phyloP scores from a whole-genome alignment of 2,329 filamentous ascomycete genomes.

The Westerdykella aurantiaca region DNA sequence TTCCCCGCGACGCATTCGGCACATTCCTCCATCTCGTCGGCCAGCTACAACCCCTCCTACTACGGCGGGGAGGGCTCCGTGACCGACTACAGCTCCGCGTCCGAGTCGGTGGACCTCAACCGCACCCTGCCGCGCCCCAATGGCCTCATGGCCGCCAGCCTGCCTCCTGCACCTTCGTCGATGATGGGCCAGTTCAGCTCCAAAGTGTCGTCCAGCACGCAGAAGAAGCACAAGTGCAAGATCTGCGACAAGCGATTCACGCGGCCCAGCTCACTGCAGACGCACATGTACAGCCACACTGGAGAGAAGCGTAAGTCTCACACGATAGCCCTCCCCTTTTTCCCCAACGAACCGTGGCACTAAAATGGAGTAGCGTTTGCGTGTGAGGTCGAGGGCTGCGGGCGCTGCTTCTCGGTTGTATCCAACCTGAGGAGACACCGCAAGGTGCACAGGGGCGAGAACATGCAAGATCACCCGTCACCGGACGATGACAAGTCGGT shows the following conservation, averaged over 20 bases:
- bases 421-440: slow-evolving; percentile 91
- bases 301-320: slow-evolving; percentile 86
- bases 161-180: slow-evolving; percentile 80
- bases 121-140: slow-evolving; percentile 78
- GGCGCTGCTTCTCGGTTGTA: slow-evolving; percentile 93
- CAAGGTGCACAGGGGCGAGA: slow-evolving; percentile 86
- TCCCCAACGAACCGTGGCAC: background rate
- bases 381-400: slow-evolving; percentile 91
- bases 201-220: slow-evolving; percentile 88
- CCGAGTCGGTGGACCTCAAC: slow-evolving; percentile 74
- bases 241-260: slow-evolving; percentile 98
- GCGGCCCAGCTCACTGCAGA: slow-evolving; percentile 86
- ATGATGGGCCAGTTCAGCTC: slow-evolving; percentile 99
- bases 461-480: slow-evolving; percentile 41
- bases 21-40: slow-evolving; percentile 83
- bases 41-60: slow-evolving; percentile 73
- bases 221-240: slow-evolving; percentile 99
- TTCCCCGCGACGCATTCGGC: slow-evolving; percentile 81
- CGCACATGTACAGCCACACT: slow-evolving; percentile 97
- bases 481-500: slow-evolving; percentile 41
- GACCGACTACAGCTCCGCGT: slow-evolving; percentile 89
- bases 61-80: slow-evolving; percentile 77
- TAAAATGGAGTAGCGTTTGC: slow-evolving; percentile 63
- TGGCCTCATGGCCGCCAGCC: slow-evolving; percentile 53
- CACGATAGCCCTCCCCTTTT: background rate